Percentiles rank a stretch among this genome's conserved stretches.
phyloP scores from a whole-genome alignment of 2,329 filamentous ascomycete species.

The Colletotrichum eleusines region DNA sequence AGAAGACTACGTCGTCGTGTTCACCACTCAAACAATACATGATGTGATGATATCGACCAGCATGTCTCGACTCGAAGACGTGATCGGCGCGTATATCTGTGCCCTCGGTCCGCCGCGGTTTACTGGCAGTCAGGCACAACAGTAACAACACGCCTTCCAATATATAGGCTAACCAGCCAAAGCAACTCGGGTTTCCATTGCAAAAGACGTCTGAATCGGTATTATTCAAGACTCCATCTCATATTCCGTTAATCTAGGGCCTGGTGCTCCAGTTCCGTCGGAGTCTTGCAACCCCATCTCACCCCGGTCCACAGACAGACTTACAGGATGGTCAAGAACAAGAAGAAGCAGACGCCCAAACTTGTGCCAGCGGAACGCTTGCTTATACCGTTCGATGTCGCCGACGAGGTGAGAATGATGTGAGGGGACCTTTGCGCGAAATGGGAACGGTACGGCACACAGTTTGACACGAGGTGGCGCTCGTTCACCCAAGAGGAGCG shows the following conservation, averaged over 20 bases:
- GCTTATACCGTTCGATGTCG: background rate
- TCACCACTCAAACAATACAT: background rate
- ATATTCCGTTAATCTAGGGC: no score
- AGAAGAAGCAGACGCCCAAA: background rate
- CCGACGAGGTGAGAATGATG: background rate
- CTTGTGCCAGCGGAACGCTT: background rate
- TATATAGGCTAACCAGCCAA: background rate
- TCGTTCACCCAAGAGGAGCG: background rate
- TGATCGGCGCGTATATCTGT: background rate
- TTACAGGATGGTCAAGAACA: background rate
- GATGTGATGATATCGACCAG: background rate
- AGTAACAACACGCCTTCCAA: background rate
- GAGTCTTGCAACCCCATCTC: background rate
- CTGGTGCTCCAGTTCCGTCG: accelerated
- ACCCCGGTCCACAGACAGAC: background rate
- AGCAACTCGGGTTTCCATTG: background rate
- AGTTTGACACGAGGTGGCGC: background rate
- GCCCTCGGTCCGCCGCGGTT: no score
- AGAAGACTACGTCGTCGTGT: accelerated
- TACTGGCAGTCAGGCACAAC: background rate
- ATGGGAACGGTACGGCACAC: background rate
- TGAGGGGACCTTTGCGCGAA: background rate
- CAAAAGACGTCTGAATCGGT: background rate
- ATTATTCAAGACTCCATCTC: background rate
- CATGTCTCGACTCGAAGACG: background rate